Evolutionary conservation across 805 yeast genomes (phyloP).

Genomic region (Barnettozyma californica): DNA sequence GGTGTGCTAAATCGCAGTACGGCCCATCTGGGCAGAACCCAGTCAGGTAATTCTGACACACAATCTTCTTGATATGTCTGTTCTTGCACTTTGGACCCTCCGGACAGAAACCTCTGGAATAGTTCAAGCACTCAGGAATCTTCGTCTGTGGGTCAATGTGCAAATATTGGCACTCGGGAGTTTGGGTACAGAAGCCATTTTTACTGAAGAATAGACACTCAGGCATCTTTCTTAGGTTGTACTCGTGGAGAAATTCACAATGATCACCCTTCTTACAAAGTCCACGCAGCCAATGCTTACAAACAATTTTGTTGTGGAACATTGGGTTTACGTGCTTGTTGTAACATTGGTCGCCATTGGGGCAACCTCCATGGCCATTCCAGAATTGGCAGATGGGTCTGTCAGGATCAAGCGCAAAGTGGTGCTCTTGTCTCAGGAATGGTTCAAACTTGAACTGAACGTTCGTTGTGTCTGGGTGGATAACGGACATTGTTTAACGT

Average conservation of each 20-base stretch:
- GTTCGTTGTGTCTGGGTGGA: conserved; percentile 35
- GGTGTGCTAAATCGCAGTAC: conserved; percentile 70
- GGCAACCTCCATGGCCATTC: conserved; percentile 68
- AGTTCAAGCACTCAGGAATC: conserved; percentile 83
- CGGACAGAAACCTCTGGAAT: conserved; percentile 85
- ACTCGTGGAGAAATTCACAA: conserved; percentile 95
- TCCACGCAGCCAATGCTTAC: conserved; percentile 98
- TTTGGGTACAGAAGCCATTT: conserved; percentile 80
- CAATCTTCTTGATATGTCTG: conserved; percentile 68
- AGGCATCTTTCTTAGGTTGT: conserved; percentile 91
- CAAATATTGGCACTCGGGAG: conserved; percentile 88
- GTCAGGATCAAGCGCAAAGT: conserved; percentile 81
- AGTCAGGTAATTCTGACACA: conserved; percentile 76
- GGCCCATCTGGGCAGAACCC: conserved; percentile 94
- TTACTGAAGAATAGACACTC: conserved; percentile 87
- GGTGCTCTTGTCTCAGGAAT: conserved; percentile 71
- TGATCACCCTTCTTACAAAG: conserved; percentile 94
- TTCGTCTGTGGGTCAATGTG: conserved; percentile 88
- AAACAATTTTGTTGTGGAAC: conserved; percentile 75
- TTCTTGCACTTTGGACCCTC: conserved; percentile 83
- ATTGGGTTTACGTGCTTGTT: conserved; percentile 74
- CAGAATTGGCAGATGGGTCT: conserved; percentile 80
- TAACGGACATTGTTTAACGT: conserved; percentile 26
- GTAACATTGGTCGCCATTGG: conserved; percentile 80
- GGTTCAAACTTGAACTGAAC: conserved; percentile 70